Base-by-base conservation (phyloP, 1,284 basidiomycete genomes). In the Kwoniella shivajii region DNA sequence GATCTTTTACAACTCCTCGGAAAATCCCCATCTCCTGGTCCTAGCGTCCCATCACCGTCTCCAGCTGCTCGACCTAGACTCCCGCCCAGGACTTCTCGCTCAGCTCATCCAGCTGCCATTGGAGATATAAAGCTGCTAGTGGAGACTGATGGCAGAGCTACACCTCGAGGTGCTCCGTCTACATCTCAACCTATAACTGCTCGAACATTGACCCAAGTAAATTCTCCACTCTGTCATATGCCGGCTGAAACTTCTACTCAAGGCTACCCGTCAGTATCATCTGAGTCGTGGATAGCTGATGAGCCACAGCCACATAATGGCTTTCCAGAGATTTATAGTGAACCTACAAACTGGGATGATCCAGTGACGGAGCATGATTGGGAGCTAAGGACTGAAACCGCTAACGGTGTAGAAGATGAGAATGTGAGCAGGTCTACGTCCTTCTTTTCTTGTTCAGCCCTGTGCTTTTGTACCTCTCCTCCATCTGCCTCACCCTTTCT, bases 371-470 rank as follows among this genome's bases (percentile, higher is more conserved):
- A 55, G 27, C 53, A 58, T 6, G 52, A 57, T 14, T 66, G 60
- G 62, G 65, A 64, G 41, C 27, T 64, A 29, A 43, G 60, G 37
- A 66, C 65, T 6, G 60, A 66, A 42, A 64, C 63, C 3, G 64
- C 44, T 6, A 43, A 37, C 13, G 29, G 29, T 9, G 29, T 44
- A 5, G 54, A 61, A 7, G 34, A 54, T 39, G 54, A 56, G 6
- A 56, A 57, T 26, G 58, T 56, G 36, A 50, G 55, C 37, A 9
- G 10, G 34, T 36, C n/a, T n/a, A 31, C 26, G 22, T 46, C 26
- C 6, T 27, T 13, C 4, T n/a, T 11, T 14, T 11, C 33, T 38
- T 16, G 20, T 2, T 14, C 26, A 26, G 46, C 39, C n/a, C n/a
- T n/a, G n/a, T n/a, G n/a, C n/a, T n/a, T n/a, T n/a, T n/a, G n/a